A percentile compares a stretch with the other conserved stretches of the same genome.
Evolutionary conservation across 1,139 yeast genomes (phyloP).

Genomic region (Yamadazyma siamensis): DNA sequence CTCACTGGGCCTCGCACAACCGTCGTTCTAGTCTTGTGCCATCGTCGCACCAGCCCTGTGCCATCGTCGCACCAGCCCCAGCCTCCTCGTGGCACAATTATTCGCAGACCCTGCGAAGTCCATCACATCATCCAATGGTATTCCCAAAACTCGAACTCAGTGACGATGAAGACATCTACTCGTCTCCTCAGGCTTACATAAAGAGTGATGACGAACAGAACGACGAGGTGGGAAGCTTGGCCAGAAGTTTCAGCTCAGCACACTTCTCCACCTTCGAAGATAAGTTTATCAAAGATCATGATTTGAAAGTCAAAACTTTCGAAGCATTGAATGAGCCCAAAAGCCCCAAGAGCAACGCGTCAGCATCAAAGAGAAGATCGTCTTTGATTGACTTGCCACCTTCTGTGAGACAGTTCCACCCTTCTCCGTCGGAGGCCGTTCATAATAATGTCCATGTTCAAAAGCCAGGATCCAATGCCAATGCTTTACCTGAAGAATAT

Average conservation of each 20-base stretch:
- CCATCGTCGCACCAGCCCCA: neutral
- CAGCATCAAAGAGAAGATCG: constrained; percentile 38
- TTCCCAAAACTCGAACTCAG: neutral
- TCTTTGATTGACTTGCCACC: constrained; percentile 51
- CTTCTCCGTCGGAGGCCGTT: constrained; percentile 17
- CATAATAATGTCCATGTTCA: constrained; percentile 14
- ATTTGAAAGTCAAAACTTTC: constrained; percentile 65
- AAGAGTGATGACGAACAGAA: constrained; percentile 18
- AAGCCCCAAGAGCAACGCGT: constrained; percentile 17
- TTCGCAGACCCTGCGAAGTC: neutral
- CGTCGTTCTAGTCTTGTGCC: too few species aligned
- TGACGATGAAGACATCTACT: constrained; percentile 24
- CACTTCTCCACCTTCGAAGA: constrained; percentile 71
- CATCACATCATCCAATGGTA: constrained; percentile 1
- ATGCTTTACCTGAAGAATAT: constrained; percentile 61
- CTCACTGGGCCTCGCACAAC: too few species aligned
- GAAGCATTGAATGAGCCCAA: constrained; percentile 40
- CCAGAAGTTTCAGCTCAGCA: constrained; percentile 40
- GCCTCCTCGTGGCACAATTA: neutral
- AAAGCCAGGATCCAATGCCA: constrained; percentile 24
- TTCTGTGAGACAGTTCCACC: constrained; percentile 18
- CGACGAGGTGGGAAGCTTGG: constrained; percentile 20
- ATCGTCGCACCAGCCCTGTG: too few species aligned
- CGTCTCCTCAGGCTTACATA: constrained; percentile 13
- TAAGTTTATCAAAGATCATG: constrained; percentile 61